Base-by-base conservation (phyloP, 1,284 basidiomycete species). In the Cryptococcus wingfieldii region DNA sequence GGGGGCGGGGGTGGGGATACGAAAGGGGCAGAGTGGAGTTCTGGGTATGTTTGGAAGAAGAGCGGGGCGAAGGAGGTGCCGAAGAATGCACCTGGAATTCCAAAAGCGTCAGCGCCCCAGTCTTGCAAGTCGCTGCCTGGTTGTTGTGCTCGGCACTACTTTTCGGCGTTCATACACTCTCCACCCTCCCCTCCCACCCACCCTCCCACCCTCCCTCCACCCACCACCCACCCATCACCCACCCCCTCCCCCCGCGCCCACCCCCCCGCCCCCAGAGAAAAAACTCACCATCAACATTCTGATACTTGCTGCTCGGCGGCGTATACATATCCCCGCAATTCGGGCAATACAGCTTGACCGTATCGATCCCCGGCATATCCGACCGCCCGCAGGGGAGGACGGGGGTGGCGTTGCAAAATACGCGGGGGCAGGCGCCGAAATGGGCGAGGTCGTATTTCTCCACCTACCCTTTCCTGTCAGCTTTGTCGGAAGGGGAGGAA, bases 71-170 rank as follows among this genome's bases (percentile, higher is more conserved):
- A 99, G 8, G 96, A 98, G 0, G 96, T 98, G 23, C 96, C 96
- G 78, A 99, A 99, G 80, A 97, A 99, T 18, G 96, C 95, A 56
- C 93, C 92, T n/a, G n/a, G n/a, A n/a, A n/a, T n/a, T n/a, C n/a
- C n/a, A n/a, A n/a, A n/a, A n/a, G n/a, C n/a, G n/a, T n/a, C n/a
- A n/a, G n/a, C n/a, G n/a, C n/a, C n/a, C n/a, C n/a, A n/a, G n/a
- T n/a, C n/a, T n/a, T n/a, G n/a, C n/a, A n/a, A n/a, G n/a, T n/a
- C n/a, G n/a, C n/a, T n/a, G n/a, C n/a, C n/a, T n/a, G n/a, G n/a
- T n/a, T n/a, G n/a, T n/a, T n/a, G n/a, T n/a, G n/a, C n/a, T n/a
- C n/a, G n/a, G n/a, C n/a, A n/a, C n/a, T n/a, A n/a, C n/a, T n/a
- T n/a, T n/a, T n/a, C n/a, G n/a, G n/a, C n/a, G n/a, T n/a, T n/a